phyloP scores from a whole-genome alignment of 495 filamentous ascomycete species.

The Pseudomonodictys pantanalensis region DNA sequence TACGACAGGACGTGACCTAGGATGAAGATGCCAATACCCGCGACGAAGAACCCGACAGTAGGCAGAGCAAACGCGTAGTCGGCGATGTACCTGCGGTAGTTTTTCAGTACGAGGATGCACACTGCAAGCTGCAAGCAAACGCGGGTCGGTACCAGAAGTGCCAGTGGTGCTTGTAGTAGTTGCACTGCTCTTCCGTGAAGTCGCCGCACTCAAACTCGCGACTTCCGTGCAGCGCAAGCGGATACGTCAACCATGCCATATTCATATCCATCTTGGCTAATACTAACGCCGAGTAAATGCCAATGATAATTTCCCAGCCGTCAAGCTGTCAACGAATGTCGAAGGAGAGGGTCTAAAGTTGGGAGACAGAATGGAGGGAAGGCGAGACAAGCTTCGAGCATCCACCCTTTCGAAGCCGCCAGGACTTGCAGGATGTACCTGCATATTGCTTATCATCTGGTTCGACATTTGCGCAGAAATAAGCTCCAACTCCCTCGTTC shows the following conservation, averaged over 20 bases:
- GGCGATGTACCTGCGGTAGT: slow-evolving; percentile 48
- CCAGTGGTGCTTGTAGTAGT: slow-evolving; percentile 48
- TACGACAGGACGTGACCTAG: slow-evolving; percentile 38
- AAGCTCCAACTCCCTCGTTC: too few relatives aligned
- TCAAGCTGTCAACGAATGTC: neutral
- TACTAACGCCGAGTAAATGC: neutral
- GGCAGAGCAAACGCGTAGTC: slow-evolving; percentile 52
- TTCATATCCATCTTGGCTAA: neutral
- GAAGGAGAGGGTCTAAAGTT: too few relatives aligned
- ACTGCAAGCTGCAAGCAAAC: neutral
- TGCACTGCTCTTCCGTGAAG: slow-evolving; percentile 49
- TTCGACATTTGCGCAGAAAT: too few relatives aligned
- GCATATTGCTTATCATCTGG: too few relatives aligned
- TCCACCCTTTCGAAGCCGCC: too few relatives aligned
- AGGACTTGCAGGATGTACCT: too few relatives aligned
- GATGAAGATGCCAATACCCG: slow-evolving; percentile 48
- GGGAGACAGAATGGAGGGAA: too few relatives aligned
- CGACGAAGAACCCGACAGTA: slow-evolving; percentile 52
- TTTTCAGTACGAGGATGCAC: neutral
- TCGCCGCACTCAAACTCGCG: slow-evolving; percentile 45
- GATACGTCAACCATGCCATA: slow-evolving; percentile 7
- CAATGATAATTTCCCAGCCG: neutral
- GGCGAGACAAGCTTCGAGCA: too few relatives aligned
- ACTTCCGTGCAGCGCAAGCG: slow-evolving; percentile 43
- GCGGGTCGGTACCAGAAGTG: slow-evolving; percentile 45